phyloP scores from a whole-genome alignment of 495 filamentous ascomycete species.

The Penicillium canescens region DNA sequence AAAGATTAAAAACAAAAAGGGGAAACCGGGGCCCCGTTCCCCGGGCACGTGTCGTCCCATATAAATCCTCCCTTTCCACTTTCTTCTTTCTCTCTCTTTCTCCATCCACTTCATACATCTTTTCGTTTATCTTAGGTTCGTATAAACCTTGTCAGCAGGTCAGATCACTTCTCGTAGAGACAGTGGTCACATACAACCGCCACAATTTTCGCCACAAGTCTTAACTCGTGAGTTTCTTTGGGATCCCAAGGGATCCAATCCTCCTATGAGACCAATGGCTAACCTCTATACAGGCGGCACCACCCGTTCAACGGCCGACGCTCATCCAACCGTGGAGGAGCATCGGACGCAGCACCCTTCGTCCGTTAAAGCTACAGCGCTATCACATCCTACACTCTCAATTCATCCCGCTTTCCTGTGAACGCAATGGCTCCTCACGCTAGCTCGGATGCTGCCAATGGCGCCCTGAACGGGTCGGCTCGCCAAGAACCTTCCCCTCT shows the following conservation, averaged over 20 bases:
- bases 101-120: neutral
- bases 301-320: constrained; percentile 98
- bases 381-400: constrained; percentile 17
- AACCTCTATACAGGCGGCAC: constrained; percentile 65
- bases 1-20: neutral
- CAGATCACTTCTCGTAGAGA: constrained; percentile 43
- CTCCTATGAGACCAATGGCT: constrained; percentile 6
- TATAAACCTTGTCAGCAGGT: constrained; percentile 39
- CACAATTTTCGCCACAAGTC: constrained; percentile 53
- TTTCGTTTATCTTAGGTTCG: constrained; percentile 23
- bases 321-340: constrained; percentile 82
- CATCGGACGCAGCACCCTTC: constrained; percentile 74
- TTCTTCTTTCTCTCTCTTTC: constrained; percentile 14
- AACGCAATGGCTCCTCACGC: constrained; percentile 92
- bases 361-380: constrained; percentile 51
- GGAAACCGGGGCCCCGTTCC: constrained; percentile 11
- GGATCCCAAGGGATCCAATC: neutral
- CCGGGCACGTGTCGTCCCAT: constrained; percentile 6
- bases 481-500: constrained; percentile 52
- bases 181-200: constrained; percentile 47
- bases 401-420: constrained; percentile 26
- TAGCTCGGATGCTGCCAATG: constrained; percentile 61
- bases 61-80: constrained; percentile 6
- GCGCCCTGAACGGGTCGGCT: constrained; percentile 72
- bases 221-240: constrained; percentile 45